phyloP scores from a whole-genome alignment of 345 rosid genomes.

The Eucalyptus sp. region DNA sequence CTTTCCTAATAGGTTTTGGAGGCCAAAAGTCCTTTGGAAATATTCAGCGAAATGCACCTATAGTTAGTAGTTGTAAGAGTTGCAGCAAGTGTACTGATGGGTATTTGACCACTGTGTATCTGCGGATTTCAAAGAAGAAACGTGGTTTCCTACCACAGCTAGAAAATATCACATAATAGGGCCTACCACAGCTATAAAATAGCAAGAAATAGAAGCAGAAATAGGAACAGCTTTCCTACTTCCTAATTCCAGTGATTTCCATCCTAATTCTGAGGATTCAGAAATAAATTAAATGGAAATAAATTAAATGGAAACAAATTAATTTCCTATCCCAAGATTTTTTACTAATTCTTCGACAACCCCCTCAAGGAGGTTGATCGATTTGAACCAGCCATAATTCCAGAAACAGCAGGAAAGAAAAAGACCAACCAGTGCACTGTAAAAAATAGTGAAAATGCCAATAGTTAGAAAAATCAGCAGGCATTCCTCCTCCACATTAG shows the following conservation, averaged over 20 bases:
- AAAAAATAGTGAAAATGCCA: not conserved
- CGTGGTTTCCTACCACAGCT: no score
- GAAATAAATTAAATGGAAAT: no score
- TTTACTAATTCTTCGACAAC: no score
- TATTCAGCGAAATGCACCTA: accelerated
- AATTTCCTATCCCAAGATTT: no score
- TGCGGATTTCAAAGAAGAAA: no score
- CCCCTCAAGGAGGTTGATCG: conserved; percentile 83
- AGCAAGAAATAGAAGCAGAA: no score
- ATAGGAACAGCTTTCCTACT: no score
- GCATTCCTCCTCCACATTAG: not conserved
- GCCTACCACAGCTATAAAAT: no score
- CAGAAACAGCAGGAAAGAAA: conserved; percentile 96
- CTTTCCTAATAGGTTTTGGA: accelerated
- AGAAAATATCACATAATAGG: no score
- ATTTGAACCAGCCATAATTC: conserved; percentile 97
- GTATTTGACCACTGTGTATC: conserved; percentile 90
- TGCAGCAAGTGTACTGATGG: conserved; percentile 87
- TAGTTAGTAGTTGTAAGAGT: conserved; percentile 53
- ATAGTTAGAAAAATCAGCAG: not conserved
- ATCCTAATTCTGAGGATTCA: no score
- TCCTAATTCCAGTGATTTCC: no score
- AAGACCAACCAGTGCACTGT: conserved; percentile 88
- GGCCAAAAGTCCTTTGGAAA: accelerated
- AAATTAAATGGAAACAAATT: no score